Evolutionary conservation across 768 basidiomycete genomes (phyloP).

Genomic region (Mycena amicta): DNA sequence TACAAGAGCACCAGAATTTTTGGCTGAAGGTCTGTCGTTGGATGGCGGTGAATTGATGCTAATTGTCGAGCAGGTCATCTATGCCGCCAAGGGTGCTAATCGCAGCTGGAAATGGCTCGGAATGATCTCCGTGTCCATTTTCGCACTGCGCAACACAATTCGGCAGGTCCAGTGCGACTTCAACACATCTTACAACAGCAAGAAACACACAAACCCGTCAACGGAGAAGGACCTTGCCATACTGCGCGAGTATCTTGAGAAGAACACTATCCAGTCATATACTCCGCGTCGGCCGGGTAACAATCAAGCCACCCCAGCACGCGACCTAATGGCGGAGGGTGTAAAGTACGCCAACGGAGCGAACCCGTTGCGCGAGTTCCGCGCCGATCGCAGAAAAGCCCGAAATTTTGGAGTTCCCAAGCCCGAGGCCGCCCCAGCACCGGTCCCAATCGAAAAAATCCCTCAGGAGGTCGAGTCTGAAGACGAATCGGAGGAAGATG

Average conservation of each 20-base stretch:
- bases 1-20: constrained; percentile 7
- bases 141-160: constrained; percentile 12
- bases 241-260: neutral
- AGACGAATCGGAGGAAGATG: neutral
- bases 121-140: constrained; percentile 16
- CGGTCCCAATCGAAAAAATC: neutral
- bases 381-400: neutral
- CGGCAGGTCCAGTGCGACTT: neutral
- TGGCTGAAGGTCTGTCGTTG: constrained; percentile 6
- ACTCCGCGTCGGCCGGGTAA: neutral
- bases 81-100: constrained; percentile 10
- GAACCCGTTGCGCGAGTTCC: neutral
- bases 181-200: constrained; percentile 5
- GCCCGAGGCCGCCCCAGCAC: neutral
- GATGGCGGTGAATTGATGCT: neutral
- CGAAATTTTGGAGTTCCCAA: neutral
- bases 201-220: constrained; percentile 1
- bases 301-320: neutral
- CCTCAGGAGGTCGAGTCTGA: neutral
- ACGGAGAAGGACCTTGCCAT: constrained; percentile 2
- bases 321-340: neutral
- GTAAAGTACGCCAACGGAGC: neutral
- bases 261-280: neutral
- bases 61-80: constrained; percentile 9
- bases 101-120: constrained; percentile 17